Evolutionary conservation across 805 yeast genomes (phyloP).

Genomic region (Lachancea dasiensis): DNA sequence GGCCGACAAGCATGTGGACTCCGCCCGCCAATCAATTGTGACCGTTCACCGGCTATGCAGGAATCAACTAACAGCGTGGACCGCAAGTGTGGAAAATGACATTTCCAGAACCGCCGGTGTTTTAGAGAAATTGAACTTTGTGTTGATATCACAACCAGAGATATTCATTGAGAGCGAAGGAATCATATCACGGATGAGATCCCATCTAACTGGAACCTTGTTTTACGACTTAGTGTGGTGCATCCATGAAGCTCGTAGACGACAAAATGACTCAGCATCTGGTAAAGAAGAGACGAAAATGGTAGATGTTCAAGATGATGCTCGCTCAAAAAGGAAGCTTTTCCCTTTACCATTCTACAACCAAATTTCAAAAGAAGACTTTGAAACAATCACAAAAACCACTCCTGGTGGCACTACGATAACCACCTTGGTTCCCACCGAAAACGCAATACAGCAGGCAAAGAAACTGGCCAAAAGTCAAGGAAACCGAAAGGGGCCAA

Average conservation of each 20-base stretch:
- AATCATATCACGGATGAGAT: slow-evolving; percentile 81
- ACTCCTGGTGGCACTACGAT: slow-evolving; percentile 91
- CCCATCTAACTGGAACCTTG: slow-evolving; percentile 84
- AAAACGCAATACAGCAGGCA: slow-evolving; percentile 51
- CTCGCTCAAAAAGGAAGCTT: slow-evolving; percentile 35
- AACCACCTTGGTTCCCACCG: slow-evolving; percentile 84
- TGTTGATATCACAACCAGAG: slow-evolving; percentile 80
- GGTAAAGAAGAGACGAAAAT: slow-evolving; percentile 29
- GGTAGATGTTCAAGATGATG: slow-evolving; percentile 17
- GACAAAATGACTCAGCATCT: slow-evolving; percentile 42
- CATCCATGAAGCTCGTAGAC: slow-evolving; percentile 85
- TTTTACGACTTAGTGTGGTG: slow-evolving; percentile 93
- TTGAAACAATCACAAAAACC: slow-evolving; percentile 75
- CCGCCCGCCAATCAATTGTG: slow-evolving; percentile 88
- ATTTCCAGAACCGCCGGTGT: slow-evolving; percentile 88
- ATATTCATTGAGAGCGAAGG: slow-evolving; percentile 66
- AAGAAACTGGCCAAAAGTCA: slow-evolving; percentile 24
- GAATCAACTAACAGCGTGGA: slow-evolving; percentile 88
- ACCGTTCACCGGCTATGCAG: slow-evolving; percentile 85
- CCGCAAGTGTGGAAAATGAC: slow-evolving; percentile 75
- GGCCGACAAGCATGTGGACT: slow-evolving; percentile 62
- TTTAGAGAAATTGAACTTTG: slow-evolving; percentile 81
- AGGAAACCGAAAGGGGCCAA: slow-evolving; percentile 19
- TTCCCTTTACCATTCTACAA: slow-evolving; percentile 84
- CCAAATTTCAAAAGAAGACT: slow-evolving; percentile 85